A percentile compares a stretch with the other conserved stretches of the same genome.
These are phyloP conservation scores for Candida peoriensis DNA, from an alignment of 805 yeast species.

Conservation along the genomic window DNA sequence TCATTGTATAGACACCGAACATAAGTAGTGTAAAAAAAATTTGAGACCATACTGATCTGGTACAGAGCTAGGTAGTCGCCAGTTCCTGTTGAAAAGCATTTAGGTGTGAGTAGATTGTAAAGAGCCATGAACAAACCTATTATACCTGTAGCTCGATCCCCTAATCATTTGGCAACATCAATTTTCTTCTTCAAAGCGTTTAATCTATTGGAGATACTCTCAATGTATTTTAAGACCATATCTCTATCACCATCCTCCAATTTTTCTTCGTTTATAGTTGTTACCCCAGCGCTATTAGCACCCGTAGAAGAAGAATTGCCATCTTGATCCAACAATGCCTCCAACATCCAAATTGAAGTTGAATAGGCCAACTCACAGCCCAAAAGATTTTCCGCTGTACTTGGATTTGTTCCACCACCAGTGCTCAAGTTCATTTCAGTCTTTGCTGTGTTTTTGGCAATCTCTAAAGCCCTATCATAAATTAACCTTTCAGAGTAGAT, in stretches of 20 bases:
- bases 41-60: no score
- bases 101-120: no score
- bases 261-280: conserved; percentile 19
- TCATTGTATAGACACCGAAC: no score
- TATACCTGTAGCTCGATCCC: no score
- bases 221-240: conserved; percentile 76
- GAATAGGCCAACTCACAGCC: conserved; percentile 88
- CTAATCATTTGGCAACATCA: conserved; percentile 4
- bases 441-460: conserved; percentile 87
- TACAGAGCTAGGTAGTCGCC: no score
- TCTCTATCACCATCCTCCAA: conserved; percentile 69
- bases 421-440: conserved; percentile 53
- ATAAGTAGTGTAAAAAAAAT: no score
- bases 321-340: conserved; percentile 63
- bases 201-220: conserved; percentile 76
- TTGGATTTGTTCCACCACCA: not conserved
- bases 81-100: no score
- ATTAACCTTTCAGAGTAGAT: conserved; percentile 78
- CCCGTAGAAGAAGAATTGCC: conserved; percentile 20
- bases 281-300: no score
- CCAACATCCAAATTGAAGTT: conserved; percentile 93
- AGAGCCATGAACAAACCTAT: no score
- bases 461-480: conserved; percentile 91
- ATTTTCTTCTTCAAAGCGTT: conserved; percentile 64
- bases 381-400: conserved; percentile 37